Base-by-base conservation (phyloP, 2,329 filamentous ascomycete genomes). In the Pseudogymnoascus sp. region DNA sequence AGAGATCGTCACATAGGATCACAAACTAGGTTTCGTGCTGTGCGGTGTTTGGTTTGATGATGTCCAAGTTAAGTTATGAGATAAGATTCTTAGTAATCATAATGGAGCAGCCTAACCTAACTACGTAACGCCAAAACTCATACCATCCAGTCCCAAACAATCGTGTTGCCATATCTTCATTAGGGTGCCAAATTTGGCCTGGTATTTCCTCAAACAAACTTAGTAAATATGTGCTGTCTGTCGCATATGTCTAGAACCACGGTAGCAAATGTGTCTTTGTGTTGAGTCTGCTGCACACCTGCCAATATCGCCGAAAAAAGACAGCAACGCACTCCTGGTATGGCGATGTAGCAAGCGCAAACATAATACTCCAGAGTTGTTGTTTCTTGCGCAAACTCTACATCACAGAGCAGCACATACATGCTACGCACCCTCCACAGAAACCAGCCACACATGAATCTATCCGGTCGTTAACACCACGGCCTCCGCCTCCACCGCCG, bases 381-480 rank as follows among this genome's bases (percentile, higher is more conserved):
- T 16, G 10, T 8, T 19, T 19, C 50, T 33, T 89, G 10, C 50
- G 29, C 26, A 56, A 33, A 33, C 26, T 29, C 50, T 56, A 56
- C 50, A 56, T 56, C 26, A 56, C 50, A 19, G 50, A 56, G 19
- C 50, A 56, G 26, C 50, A 56, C n/a, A 33, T 13, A 11, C 50
- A 56, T 26, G 50, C 50, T 13, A 26, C n/a, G n/a, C 50, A 56
- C 8, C 50, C 50, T 33, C 50, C 50, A 56, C 50, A 56, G 29
- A 8, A 56, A 31, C 50, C 50, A 14, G 50, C 50, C 5, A 56
- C n/a, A 33, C 50, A 56, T 8, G 50, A 26, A 56, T 56, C 50
- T 13, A n/a, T 2, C 5, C 21, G 24, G 24, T 26, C 24, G 24
- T 26, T 26, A 26, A 26, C 6, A 5, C 24, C 7, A 5, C n/a